Evolutionary conservation across 257 asterid genomes (phyloP), one percentile per base, ranked within the genome.

Genomic region (Plantago major): DNA sequence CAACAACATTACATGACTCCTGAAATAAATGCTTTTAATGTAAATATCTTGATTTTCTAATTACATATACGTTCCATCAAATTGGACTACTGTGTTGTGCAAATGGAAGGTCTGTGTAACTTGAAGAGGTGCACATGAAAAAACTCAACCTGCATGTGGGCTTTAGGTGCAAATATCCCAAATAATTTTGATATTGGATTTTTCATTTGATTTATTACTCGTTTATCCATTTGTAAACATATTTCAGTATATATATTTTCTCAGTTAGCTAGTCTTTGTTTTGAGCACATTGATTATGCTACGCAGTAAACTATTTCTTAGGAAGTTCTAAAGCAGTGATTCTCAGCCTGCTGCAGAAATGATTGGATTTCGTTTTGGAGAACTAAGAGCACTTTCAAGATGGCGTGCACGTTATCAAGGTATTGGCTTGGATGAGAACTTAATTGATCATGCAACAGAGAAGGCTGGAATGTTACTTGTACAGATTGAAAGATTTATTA

Each of bases 301-400:
- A 51, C 60, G 46, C 62, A 51, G 18, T 49, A 37, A 66, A 54
- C 19, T 52, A 12, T 18, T 22, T 42, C 58, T 63, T 63, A 42
- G 65, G 62, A 63, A 66, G 19, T 54, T 61, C 80, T 69, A 49
- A 74, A 69, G 58, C 74, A 70, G 53, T 73, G 63, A 50, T 78
- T 78, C 70, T 76, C 93, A 92, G 99, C 99, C 99, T 73, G 97
- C 99, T 74, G 95, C 94, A 68, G 99, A 93, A 83, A 93, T 89
- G 58, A 80, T 93, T 70, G 96, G 81, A 50, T 93, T 93, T 65
- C 81, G 96, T 74, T 68, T 93, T 79, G 99, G 99, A 79, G 99
- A 89, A 71, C 80, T 93, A 33, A 82, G 93, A 77, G 97, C 96
- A 58, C 94, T 89, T 75, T 89, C 96, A 69, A 89, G 74, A 76